phyloP scores from a whole-genome alignment of 2,329 filamentous ascomycete genomes.

The Colletotrichum sp. region DNA sequence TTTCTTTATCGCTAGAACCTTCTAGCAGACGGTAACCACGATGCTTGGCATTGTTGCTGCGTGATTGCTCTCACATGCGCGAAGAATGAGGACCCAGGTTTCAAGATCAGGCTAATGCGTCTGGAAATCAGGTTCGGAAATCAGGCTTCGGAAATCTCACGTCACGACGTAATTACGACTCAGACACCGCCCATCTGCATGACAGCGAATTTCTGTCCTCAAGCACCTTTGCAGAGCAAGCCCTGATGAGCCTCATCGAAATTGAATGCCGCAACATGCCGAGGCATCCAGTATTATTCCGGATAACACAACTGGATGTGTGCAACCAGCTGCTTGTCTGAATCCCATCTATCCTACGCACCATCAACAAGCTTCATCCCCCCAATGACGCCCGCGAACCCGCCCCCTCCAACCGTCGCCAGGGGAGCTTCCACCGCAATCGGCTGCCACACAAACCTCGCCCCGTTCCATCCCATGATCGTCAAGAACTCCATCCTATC shows the following conservation, averaged over 20 bases:
- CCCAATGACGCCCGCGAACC: constrained; percentile 15
- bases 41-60: not conserved
- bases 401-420: constrained; percentile 6
- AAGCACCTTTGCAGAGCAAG: not conserved
- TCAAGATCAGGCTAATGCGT: not conserved
- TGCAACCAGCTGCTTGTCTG: not conserved
- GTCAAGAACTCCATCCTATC: constrained; percentile 18
- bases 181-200: not conserved
- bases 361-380: constrained; percentile 15
- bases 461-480: constrained; percentile 14
- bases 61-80: not conserved
- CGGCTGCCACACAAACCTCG: constrained; percentile 9
- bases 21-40: not conserved
- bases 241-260: not conserved
- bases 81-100: not conserved
- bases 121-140: not conserved
- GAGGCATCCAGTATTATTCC: not conserved
- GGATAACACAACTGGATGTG: not conserved
- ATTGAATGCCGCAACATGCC: not conserved
- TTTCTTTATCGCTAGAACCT: not conserved
- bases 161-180: not conserved
- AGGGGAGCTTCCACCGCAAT: constrained; percentile 19
- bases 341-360: not conserved
- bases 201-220: not conserved
- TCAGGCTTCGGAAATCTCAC: not conserved